Percentiles rank a stretch among this genome's conserved stretches.
Conservation (phyloP, 176 grass and related monocot species). For the Cenchrus americanus region DNA sequence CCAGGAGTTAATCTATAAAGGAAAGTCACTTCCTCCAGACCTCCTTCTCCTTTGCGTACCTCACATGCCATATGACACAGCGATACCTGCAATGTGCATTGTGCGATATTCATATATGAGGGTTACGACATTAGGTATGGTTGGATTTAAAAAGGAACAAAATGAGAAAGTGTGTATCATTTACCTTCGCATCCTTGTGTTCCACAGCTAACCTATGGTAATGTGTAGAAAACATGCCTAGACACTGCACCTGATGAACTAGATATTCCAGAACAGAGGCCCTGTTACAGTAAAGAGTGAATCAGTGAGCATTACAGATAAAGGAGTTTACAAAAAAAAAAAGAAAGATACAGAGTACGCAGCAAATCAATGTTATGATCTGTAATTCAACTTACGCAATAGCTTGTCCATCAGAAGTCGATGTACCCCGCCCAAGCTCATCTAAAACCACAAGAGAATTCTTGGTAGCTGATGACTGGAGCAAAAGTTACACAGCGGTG, state of each 20-base stretch:
- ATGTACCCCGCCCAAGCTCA: slow-evolving; percentile 96
- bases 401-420: slow-evolving; percentile 99
- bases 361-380: slow-evolving; percentile 20
- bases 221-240: slow-evolving; percentile 96
- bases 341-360: slow-evolving; percentile 7
- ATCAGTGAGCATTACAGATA: slow-evolving; percentile 22
- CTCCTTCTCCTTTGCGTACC: slow-evolving; percentile 63
- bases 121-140: slow-evolving; percentile 34
- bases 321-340: slow-evolving; percentile 40
- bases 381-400: slow-evolving; percentile 79
- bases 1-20: slow-evolving; percentile 79
- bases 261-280: slow-evolving; percentile 90
- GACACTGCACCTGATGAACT: slow-evolving; percentile 70
- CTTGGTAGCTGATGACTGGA: slow-evolving; percentile 87
- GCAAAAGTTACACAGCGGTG: slow-evolving; percentile 35
- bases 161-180: slow-evolving; percentile 11
- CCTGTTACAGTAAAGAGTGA: slow-evolving; percentile 51
- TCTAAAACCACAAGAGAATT: slow-evolving; percentile 93
- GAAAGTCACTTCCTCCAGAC: slow-evolving; percentile 89
- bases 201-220: slow-evolving; percentile 89
- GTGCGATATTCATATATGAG: slow-evolving; percentile 36
- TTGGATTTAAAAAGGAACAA: slow-evolving; percentile 2
- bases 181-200: slow-evolving; percentile 76
- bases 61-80: slow-evolving; percentile 93
- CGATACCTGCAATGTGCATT: slow-evolving; percentile 58